phyloP scores from a whole-genome alignment of 2,329 filamentous ascomycete genomes.

The Fusarium camptoceras region DNA sequence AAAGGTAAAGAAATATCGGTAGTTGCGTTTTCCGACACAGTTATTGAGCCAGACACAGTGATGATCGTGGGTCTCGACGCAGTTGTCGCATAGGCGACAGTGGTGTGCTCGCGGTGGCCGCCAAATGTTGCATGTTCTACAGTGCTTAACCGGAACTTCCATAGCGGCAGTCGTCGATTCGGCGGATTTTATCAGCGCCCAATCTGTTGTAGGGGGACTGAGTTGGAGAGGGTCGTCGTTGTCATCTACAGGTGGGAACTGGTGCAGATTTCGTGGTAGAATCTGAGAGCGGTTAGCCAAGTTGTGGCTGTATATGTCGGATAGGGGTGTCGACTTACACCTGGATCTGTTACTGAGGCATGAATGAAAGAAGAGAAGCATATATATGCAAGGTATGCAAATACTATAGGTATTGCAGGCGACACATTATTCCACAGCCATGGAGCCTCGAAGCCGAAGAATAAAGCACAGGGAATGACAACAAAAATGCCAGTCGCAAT shows the following conservation, averaged over 20 bases:
- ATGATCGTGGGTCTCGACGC: slow-evolving; percentile 96
- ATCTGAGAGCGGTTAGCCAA: slow-evolving; percentile 69
- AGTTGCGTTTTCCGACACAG: slow-evolving; percentile 95
- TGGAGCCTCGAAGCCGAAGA: slow-evolving; percentile 85
- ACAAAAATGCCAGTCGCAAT: slow-evolving; percentile 85
- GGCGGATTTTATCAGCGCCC: slow-evolving; percentile 89
- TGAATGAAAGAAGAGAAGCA: slow-evolving; percentile 95
- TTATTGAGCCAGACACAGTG: slow-evolving; percentile 99
- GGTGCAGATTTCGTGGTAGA: slow-evolving; percentile 89
- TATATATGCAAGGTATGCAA: slow-evolving; percentile 91
- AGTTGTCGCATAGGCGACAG: slow-evolving; percentile 96
- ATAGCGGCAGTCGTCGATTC: slow-evolving; percentile 83
- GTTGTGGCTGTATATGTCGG: not conserved
- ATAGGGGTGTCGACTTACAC: slow-evolving; percentile 69
- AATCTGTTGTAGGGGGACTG: slow-evolving; percentile 89
- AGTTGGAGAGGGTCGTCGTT: slow-evolving; percentile 84
- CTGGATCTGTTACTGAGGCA: slow-evolving; percentile 91
- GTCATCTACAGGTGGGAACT: slow-evolving; percentile 80
- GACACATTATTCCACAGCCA: slow-evolving; percentile 90
- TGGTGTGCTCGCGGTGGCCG: slow-evolving; percentile 95
- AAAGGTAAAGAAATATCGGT: slow-evolving; percentile 97
- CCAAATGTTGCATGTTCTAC: slow-evolving; percentile 98
- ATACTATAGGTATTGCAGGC: slow-evolving; percentile 87
- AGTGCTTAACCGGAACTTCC: slow-evolving; percentile 98
- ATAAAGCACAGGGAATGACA: slow-evolving; percentile 82